A percentile compares a stretch with the other conserved stretches of the same genome.
Evolutionary conservation across 139 green algal genomes (phyloP).

Genomic region (Chlorella ohadii): DNA sequence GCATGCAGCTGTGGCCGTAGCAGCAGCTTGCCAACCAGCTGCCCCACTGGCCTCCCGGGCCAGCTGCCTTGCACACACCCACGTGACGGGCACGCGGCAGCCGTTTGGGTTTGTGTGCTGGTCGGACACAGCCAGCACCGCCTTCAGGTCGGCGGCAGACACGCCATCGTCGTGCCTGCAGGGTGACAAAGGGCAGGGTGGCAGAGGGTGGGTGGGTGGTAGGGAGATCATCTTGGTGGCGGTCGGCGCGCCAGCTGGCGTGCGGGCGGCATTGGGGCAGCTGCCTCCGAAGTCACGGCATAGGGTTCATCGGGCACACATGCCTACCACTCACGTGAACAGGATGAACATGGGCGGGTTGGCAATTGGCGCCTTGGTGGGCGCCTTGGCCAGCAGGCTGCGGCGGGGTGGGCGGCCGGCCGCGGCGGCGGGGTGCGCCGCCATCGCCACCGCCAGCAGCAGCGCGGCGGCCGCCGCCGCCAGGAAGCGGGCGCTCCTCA

Average conservation of each 20-base stretch:
- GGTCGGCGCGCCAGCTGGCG: too few relatives aligned
- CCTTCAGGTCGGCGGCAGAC: neutral
- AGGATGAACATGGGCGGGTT: constrained; percentile 5
- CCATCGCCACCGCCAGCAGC: neutral
- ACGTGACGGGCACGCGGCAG: constrained; percentile 2
- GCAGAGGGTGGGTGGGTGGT: neutral
- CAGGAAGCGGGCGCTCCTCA: too few relatives aligned
- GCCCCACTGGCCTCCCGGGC: too few relatives aligned
- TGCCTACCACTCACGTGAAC: neutral
- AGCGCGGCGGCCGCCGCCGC: neutral
- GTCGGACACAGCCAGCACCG: neutral
- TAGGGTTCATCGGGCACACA: too few relatives aligned
- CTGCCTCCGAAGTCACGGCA: too few relatives aligned
- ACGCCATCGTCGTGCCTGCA: neutral
- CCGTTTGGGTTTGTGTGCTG: neutral
- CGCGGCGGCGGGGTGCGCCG: neutral
- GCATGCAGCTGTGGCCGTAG: too few relatives aligned
- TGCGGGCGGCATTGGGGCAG: too few relatives aligned
- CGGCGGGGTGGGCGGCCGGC: neutral
- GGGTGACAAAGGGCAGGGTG: neutral
- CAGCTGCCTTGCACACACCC: neutral
- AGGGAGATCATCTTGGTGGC: too few relatives aligned
- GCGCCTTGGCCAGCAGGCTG: neutral
- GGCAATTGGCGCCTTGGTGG: neutral
- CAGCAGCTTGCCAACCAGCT: too few relatives aligned